A percentile compares a stretch with the other conserved stretches of the same genome.
phyloP scores from a whole-genome alignment of 768 basidiomycete genomes.

The Mycena haematopus region DNA sequence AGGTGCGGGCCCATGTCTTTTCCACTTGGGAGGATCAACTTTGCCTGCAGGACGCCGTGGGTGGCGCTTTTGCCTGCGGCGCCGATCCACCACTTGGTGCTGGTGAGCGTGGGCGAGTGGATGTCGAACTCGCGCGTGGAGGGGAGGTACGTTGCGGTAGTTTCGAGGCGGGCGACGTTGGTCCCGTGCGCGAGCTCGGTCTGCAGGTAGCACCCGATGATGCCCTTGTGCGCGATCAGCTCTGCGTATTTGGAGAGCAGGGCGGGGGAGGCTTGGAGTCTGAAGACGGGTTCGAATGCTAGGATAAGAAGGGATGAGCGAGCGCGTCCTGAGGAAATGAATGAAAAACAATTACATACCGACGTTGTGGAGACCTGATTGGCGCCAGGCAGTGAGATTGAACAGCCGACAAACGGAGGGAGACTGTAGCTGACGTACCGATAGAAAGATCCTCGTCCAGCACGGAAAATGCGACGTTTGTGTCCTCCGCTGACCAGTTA shows the following conservation, averaged over 20 bases:
- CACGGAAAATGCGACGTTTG: slow-evolving; percentile 49
- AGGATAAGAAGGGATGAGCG: slow-evolving; percentile 24
- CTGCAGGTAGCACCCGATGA: slow-evolving; percentile 77
- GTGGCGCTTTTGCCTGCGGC: slow-evolving; percentile 74
- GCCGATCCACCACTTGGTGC: slow-evolving; percentile 86
- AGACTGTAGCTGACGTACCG: slow-evolving; percentile 37
- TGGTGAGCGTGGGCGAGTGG: slow-evolving; percentile 75
- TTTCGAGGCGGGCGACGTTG: slow-evolving; percentile 72
- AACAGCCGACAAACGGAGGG: background rate
- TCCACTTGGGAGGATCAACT: slow-evolving; percentile 67
- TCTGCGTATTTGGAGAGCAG: slow-evolving; percentile 59
- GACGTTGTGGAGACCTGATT: slow-evolving; percentile 39
- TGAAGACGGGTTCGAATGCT: slow-evolving; percentile 75
- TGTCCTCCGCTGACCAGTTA: slow-evolving; percentile 59
- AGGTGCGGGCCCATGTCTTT: slow-evolving; percentile 74
- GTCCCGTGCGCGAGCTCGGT: slow-evolving; percentile 84
- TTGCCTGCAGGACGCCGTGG: slow-evolving; percentile 79
- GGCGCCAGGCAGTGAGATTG: background rate
- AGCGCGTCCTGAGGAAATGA: slow-evolving; percentile 3
- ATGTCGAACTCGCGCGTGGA: slow-evolving; percentile 74
- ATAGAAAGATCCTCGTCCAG: slow-evolving; percentile 64
- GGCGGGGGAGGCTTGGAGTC: slow-evolving; percentile 62
- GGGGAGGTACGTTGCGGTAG: slow-evolving; percentile 77
- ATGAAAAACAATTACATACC: slow-evolving; percentile 42
- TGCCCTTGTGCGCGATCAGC: slow-evolving; percentile 58